Percentiles rank a stretch among this genome's conserved stretches.
Conservation (phyloP, 441 rosid genomes). For the Codiaeum variegatum region DNA sequence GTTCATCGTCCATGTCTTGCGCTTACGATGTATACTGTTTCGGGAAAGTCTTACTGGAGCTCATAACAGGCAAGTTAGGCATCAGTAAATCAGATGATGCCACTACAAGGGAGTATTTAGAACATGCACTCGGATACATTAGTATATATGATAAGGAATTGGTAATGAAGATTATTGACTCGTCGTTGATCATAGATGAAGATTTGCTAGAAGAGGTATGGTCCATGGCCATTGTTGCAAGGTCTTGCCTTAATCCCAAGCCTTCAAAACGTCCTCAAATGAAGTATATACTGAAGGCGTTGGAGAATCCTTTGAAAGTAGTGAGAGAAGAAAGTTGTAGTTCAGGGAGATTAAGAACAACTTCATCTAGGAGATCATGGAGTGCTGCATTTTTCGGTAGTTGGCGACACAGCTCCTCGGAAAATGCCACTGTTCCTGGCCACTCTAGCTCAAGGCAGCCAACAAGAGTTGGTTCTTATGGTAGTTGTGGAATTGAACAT, state of each 20-base stretch:
- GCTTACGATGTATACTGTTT: constrained; percentile 84
- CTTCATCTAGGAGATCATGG: constrained; percentile 89
- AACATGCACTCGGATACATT: constrained; percentile 62
- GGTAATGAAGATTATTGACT: constrained; percentile 75
- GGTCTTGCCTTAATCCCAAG: constrained; percentile 87
- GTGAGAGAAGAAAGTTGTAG: constrained; percentile 68
- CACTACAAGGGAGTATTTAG: constrained; percentile 55
- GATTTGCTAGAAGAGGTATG: constrained; percentile 95
- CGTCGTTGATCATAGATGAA: constrained; percentile 78
- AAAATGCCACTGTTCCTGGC: constrained; percentile 27
- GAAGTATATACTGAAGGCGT: constrained; percentile 77
- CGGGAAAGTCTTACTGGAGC: constrained; percentile 89
- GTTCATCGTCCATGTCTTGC: constrained; percentile 46
- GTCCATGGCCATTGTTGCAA: constrained; percentile 96
- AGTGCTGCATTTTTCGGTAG: constrained; percentile 75
- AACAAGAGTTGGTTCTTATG: constrained; percentile 59
- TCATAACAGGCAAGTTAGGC: constrained; percentile 86
- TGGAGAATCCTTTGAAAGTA: constrained; percentile 84
- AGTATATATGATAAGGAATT: constrained; percentile 76
- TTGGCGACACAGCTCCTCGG: constrained; percentile 74
- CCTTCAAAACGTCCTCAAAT: constrained; percentile 79
- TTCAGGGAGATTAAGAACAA: constrained; percentile 64
- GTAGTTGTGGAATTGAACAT: constrained; percentile 48
- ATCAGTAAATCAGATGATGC: constrained; percentile 54
- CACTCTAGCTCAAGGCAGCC: constrained; percentile 50